phyloP scores from a whole-genome alignment of 257 asterid genomes.

The Cinchona pubescens region DNA sequence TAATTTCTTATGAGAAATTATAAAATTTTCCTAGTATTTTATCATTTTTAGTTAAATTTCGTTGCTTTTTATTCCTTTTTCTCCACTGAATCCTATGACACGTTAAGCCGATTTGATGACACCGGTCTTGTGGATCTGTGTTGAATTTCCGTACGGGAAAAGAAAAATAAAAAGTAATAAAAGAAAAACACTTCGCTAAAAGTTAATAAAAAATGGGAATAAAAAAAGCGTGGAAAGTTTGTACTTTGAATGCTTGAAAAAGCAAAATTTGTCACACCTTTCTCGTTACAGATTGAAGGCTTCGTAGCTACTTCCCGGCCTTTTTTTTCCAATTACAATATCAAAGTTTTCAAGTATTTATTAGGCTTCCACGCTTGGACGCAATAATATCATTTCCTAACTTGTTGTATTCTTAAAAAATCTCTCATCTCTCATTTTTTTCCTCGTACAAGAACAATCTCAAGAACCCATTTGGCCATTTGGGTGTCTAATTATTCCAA shows the following conservation, averaged over 20 bases:
- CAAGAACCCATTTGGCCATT: background rate
- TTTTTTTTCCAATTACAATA: background rate
- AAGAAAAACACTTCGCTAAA: too few relatives aligned
- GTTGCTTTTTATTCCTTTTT: too few relatives aligned
- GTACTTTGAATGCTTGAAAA: too few relatives aligned
- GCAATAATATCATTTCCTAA: background rate
- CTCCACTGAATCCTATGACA: too few relatives aligned
- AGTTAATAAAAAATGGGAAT: background rate
- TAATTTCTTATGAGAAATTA: too few relatives aligned
- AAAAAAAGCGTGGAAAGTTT: background rate
- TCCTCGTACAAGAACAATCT: background rate
- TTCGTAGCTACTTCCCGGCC: background rate
- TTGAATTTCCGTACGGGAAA: too few relatives aligned
- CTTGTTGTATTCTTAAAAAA: conserved; percentile 8
- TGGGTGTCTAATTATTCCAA: background rate
- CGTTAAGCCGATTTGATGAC: too few relatives aligned
- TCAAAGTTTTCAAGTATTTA: conserved; percentile 6
- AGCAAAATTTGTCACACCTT: background rate
- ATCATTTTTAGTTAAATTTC: too few relatives aligned
- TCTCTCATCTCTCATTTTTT: background rate
- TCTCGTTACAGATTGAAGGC: background rate
- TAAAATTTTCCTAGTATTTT: too few relatives aligned
- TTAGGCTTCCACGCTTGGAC: background rate
- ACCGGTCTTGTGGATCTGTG: too few relatives aligned
- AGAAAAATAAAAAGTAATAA: too few relatives aligned